Conservation (phyloP, 495 filamentous ascomycete species). For the Annulohypoxylon stygium region DNA sequence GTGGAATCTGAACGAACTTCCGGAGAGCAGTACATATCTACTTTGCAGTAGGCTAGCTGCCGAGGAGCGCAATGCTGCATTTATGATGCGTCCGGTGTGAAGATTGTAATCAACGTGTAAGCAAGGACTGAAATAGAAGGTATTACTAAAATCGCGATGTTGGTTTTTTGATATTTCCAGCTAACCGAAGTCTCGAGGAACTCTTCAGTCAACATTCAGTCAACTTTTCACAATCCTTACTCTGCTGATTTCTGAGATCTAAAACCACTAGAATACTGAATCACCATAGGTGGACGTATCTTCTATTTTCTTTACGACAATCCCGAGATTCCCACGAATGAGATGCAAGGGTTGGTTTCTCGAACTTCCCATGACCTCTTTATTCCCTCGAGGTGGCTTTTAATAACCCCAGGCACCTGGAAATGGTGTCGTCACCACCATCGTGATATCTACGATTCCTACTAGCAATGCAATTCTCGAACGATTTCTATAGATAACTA, state of each 20-base stretch:
- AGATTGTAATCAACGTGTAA: slow-evolving; percentile 31
- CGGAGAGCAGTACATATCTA: slow-evolving; percentile 26
- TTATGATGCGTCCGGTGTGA: slow-evolving; percentile 18
- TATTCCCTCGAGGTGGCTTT: not conserved
- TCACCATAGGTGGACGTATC: not conserved
- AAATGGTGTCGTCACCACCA: not conserved
- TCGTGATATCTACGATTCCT: not conserved
- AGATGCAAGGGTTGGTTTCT: not conserved
- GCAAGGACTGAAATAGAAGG: slow-evolving; percentile 31
- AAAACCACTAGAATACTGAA: not conserved
- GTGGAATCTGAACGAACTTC: slow-evolving; percentile 42
- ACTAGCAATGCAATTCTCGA: not conserved
- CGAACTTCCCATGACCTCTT: not conserved
- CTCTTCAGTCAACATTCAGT: not conserved
- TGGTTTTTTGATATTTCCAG: slow-evolving; percentile 3
- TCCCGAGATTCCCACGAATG: not conserved
- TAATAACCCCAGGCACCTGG: not conserved
- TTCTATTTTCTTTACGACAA: not conserved
- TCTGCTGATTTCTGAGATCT: not conserved
- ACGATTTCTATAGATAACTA: not conserved
- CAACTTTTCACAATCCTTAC: not conserved
- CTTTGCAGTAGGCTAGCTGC: slow-evolving; percentile 30
- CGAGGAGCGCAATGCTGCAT: slow-evolving; percentile 44
- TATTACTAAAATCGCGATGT: not conserved
- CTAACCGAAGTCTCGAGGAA: not conserved